These are phyloP conservation scores for Dillenia turbinata DNA, from an alignment of 164 flowering plant genomes.

Conservation along the genomic window DNA sequence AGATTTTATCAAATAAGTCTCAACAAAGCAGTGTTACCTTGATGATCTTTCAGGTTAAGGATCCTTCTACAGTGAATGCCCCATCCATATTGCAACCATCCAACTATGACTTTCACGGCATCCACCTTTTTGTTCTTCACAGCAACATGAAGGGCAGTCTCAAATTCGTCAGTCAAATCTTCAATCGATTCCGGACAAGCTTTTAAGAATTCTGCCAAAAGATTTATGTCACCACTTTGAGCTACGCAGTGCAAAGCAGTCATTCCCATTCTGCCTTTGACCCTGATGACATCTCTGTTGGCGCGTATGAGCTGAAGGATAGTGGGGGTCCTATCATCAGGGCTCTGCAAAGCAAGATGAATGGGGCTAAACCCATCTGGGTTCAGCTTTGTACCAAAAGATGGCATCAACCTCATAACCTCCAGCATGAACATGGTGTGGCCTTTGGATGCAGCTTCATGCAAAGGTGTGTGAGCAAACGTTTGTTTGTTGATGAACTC, in stretches of 20 bases:
- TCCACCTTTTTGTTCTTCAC: neutral
- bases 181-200: slow-evolving; percentile 16
- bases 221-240: slow-evolving; percentile 1
- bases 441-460: slow-evolving; percentile 21
- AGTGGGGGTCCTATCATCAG: neutral
- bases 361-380: slow-evolving; percentile 21
- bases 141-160: slow-evolving; percentile 26
- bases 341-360: slow-evolving; percentile 17
- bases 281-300: slow-evolving; percentile 14
- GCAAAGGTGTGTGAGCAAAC: slow-evolving; percentile 25
- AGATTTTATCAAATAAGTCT: too few species aligned
- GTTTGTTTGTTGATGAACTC: slow-evolving; percentile 2
- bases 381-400: slow-evolving; percentile 16
- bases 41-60: slow-evolving; percentile 16
- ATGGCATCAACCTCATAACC: slow-evolving; percentile 20
- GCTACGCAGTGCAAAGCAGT: slow-evolving; percentile 25
- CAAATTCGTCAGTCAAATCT: slow-evolving; percentile 14
- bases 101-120: slow-evolving; percentile 9
- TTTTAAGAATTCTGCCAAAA: slow-evolving; percentile 8
- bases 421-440: slow-evolving; percentile 15
- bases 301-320: slow-evolving; percentile 1
- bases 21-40: slow-evolving; percentile 15
- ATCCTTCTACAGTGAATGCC: neutral
- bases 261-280: slow-evolving; percentile 18
- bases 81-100: too few species aligned